A percentile compares a stretch with the other conserved stretches of the same genome.
Conservation (phyloP, 2,329 filamentous ascomycete genomes). For the Nemania abortiva region DNA sequence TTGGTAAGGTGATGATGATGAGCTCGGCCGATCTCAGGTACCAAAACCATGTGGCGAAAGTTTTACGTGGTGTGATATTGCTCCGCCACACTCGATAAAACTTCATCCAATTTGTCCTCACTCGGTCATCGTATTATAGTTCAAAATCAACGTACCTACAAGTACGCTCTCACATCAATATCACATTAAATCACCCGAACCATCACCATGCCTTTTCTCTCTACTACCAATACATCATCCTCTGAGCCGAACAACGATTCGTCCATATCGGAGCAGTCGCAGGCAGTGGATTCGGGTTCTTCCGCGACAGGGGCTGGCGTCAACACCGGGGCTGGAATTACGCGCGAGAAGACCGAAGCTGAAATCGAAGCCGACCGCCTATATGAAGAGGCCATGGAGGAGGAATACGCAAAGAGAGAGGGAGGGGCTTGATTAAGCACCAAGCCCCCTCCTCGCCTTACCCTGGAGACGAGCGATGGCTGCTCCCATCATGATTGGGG, state of each 20-base stretch:
- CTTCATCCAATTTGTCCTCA: background rate
- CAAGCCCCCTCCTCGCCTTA: background rate
- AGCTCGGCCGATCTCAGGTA: background rate
- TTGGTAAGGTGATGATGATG: slow-evolving; percentile 8
- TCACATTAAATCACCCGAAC: background rate
- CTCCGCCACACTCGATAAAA: slow-evolving; percentile 21
- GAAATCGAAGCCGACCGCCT: slow-evolving; percentile 63
- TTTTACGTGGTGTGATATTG: background rate
- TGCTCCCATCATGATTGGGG: background rate
- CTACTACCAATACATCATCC: slow-evolving; percentile 17
- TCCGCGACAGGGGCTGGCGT: slow-evolving; percentile 58
- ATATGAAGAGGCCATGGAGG: slow-evolving; percentile 67
- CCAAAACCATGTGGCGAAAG: slow-evolving; percentile 27
- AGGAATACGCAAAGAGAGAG: slow-evolving; percentile 67
- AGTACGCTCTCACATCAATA: background rate
- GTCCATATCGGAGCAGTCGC: slow-evolving; percentile 25
- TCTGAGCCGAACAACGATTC: slow-evolving; percentile 27
- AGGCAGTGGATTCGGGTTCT: slow-evolving; percentile 13
- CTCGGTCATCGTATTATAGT: background rate
- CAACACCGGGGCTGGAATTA: slow-evolving; percentile 62
- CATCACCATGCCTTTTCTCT: slow-evolving; percentile 26
- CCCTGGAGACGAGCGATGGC: background rate
- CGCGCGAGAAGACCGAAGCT: slow-evolving; percentile 61
- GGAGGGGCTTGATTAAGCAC: slow-evolving; percentile 57
- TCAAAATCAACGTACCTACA: slow-evolving; percentile 7